Evolutionary conservation across 1,139 yeast species (phyloP).

Genomic region (Magnusiomyces sp.): DNA sequence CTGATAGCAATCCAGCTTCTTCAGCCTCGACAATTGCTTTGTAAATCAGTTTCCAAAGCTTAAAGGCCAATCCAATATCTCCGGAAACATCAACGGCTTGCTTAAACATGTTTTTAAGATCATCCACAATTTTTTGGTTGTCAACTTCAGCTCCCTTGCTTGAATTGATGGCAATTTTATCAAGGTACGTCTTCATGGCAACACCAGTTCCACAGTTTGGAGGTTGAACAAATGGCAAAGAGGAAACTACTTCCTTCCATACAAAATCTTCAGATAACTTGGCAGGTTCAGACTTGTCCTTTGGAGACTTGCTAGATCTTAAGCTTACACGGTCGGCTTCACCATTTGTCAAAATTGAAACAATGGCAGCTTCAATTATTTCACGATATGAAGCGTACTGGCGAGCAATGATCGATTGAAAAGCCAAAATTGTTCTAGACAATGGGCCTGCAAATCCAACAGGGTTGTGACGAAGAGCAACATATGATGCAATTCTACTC

Average conservation of each 20-base stretch:
- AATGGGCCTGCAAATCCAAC: constrained; percentile 63
- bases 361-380: constrained; percentile 45
- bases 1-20: constrained; percentile 32
- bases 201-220: constrained; percentile 37
- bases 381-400: constrained; percentile 46
- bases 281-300: background rate
- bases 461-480: constrained; percentile 46
- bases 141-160: constrained; percentile 17
- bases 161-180: constrained; percentile 21
- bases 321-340: constrained; percentile 38
- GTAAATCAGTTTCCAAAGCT: constrained; percentile 33
- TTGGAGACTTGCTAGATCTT: background rate
- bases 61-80: constrained; percentile 40
- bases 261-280: constrained; percentile 24
- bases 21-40: constrained; percentile 29
- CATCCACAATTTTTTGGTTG: constrained; percentile 13
- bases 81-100: constrained; percentile 29
- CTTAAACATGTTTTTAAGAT: constrained; percentile 22
- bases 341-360: constrained; percentile 47
- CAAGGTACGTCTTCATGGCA: constrained; percentile 33
- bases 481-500: constrained; percentile 51
- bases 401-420: constrained; percentile 57
- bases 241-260: constrained; percentile 51
- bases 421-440: constrained; percentile 52
- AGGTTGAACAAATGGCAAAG: constrained; percentile 53